Evolutionary conservation across 371 early-diverging fungal genomes (phyloP).

Genomic region (Actinomucor elegans): DNA sequence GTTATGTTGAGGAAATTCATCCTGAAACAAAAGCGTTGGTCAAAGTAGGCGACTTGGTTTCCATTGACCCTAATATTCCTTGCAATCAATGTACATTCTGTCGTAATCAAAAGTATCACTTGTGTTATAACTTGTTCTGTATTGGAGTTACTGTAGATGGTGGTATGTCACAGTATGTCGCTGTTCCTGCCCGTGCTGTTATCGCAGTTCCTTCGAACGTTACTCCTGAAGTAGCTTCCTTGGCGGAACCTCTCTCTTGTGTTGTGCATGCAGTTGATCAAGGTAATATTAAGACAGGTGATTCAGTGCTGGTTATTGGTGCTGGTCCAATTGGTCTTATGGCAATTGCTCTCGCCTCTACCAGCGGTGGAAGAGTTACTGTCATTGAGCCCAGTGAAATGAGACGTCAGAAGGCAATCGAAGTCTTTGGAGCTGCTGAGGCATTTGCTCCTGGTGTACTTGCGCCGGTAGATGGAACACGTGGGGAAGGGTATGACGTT

Average conservation of each 20-base stretch:
- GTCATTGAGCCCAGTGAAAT: slow-evolving; percentile 49
- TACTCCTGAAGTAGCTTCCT: slow-evolving; percentile 46
- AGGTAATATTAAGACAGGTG: slow-evolving; percentile 47
- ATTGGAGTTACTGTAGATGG: slow-evolving; percentile 57
- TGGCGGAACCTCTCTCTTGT: slow-evolving; percentile 61
- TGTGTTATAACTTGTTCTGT: slow-evolving; percentile 45
- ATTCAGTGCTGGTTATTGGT: slow-evolving; percentile 48
- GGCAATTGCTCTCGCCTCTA: slow-evolving; percentile 41
- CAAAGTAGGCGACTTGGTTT: slow-evolving; percentile 43
- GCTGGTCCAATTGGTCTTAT: slow-evolving; percentile 61
- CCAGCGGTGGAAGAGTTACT: slow-evolving; percentile 47
- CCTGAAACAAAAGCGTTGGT: slow-evolving; percentile 29
- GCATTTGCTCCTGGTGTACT: slow-evolving; percentile 33
- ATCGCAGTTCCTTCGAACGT: slow-evolving; percentile 39
- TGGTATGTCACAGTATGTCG: slow-evolving; percentile 58
- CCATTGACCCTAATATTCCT: slow-evolving; percentile 56
- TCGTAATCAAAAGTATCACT: slow-evolving; percentile 51
- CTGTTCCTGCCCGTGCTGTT: slow-evolving; percentile 45
- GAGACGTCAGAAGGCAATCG: slow-evolving; percentile 38
- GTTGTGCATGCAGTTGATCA: slow-evolving; percentile 58
- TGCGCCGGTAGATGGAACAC: slow-evolving; percentile 36
- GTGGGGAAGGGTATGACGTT: slow-evolving; percentile 53
- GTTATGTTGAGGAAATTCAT: slow-evolving; percentile 50
- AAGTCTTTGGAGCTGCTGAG: slow-evolving; percentile 41
- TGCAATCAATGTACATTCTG: slow-evolving; percentile 56